A percentile compares a stretch with the other conserved stretches of the same genome.
Conservation (phyloP, 2,329 filamentous ascomycete genomes). For the Xylariaceae sp. region DNA sequence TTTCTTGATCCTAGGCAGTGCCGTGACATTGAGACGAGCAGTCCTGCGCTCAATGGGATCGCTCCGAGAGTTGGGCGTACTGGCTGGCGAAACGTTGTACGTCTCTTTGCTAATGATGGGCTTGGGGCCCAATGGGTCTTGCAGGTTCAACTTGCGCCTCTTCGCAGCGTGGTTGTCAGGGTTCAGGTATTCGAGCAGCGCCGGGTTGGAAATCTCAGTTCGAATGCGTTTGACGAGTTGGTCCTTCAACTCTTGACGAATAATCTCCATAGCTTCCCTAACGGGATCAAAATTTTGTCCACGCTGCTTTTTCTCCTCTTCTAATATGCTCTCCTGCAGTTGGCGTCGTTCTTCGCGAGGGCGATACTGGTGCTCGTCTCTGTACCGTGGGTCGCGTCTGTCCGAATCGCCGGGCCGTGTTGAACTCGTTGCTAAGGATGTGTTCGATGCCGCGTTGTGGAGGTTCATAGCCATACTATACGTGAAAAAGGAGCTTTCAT, state of each 20-base stretch:
- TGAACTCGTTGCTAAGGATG: constrained; percentile 17
- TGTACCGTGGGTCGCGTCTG: constrained; percentile 48
- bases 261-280: constrained; percentile 72
- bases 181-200: constrained; percentile 77
- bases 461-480: constrained; percentile 90
- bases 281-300: constrained; percentile 91
- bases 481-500: constrained; percentile 84
- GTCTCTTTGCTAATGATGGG: constrained; percentile 56
- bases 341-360: constrained; percentile 67
- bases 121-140: constrained; percentile 34
- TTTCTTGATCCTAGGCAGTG: constrained; percentile 75
- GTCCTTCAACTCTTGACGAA: constrained; percentile 77
- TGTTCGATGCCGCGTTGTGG: constrained; percentile 43
- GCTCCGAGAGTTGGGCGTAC: constrained; percentile 63
- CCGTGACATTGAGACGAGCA: constrained; percentile 56
- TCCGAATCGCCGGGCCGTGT: constrained; percentile 25
- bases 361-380: constrained; percentile 63
- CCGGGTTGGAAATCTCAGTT: constrained; percentile 77
- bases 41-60: constrained; percentile 62
- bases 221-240: constrained; percentile 88
- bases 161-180: constrained; percentile 78
- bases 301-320: constrained; percentile 85
- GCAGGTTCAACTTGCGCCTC: constrained; percentile 67
- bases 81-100: constrained; percentile 59
- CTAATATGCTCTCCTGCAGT: constrained; percentile 78